Evolutionary conservation across 306 rosid species (phyloP).

Genomic region (Pueraria montana): DNA sequence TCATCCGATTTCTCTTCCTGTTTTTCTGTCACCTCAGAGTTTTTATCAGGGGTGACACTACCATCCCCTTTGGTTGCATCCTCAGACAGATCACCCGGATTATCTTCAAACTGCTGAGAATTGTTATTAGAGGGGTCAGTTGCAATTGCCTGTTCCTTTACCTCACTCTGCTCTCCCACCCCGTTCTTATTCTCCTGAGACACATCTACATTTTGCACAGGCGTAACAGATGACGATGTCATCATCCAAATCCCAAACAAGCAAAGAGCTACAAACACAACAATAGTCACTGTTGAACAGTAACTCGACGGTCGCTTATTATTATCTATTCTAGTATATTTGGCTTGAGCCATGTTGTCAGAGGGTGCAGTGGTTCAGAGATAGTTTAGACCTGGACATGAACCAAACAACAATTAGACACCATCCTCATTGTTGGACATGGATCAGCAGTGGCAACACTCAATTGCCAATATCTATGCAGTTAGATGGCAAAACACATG

Average conservation of each 20-base stretch:
- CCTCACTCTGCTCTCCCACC: conserved; percentile 55
- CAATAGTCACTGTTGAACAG: conserved; percentile 88
- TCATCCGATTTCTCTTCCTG: conserved; percentile 52
- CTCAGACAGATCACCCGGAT: conserved; percentile 76
- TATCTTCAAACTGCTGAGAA: conserved; percentile 75
- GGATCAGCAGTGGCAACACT: conserved; percentile 21
- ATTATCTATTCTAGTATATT: conserved; percentile 77
- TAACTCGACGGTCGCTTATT: conserved; percentile 71
- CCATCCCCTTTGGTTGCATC: conserved; percentile 74
- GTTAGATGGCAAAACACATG: background rate
- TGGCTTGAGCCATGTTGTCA: conserved; percentile 75
- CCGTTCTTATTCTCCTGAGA: conserved; percentile 65
- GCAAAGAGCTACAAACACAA: conserved; percentile 85
- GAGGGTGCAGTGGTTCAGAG: conserved; percentile 28
- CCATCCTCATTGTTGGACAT: conserved; percentile 21
- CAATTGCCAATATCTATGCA: conserved; percentile 1
- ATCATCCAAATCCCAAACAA: conserved; percentile 97
- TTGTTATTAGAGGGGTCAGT: conserved; percentile 56
- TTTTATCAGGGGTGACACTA: conserved; percentile 51
- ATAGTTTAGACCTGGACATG: conserved; percentile 50
- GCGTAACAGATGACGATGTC: conserved; percentile 88
- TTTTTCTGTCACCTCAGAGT: conserved; percentile 34
- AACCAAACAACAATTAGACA: conserved; percentile 42
- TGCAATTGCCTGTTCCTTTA: conserved; percentile 49
- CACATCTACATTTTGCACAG: conserved; percentile 75